Evolutionary conservation across 2,329 filamentous ascomycete genomes (phyloP), one percentile per base, ranked within the genome.

Genomic region (Sclerotinia borealis): DNA sequence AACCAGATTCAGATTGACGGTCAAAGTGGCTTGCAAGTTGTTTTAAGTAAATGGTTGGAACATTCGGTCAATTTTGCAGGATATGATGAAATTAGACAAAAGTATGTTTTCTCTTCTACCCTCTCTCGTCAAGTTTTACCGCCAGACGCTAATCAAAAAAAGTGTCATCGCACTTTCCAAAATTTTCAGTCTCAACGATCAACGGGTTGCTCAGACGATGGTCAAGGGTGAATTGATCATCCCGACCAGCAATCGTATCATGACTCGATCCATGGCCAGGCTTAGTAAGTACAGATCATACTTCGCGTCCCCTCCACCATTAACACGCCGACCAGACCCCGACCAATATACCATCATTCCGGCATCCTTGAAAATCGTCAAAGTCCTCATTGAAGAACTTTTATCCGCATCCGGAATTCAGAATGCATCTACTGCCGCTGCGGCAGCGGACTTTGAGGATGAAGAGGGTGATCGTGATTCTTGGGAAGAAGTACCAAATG

Each of bases 41-140:
- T 99, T 4, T 79, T 98, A 68, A 84, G 87, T 77, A 97, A 98
- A 77, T 99, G 95, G 95, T 81, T 99, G 1, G 95, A 98, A 78
- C 96, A 98, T 76, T 96, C 92, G 4, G 85, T 96, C 76, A 96
- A 90, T 76, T 99, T 99, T 77, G 92, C 92, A n/a, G 95, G 95
- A 15, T 99, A 97, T 71, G 93, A 98, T 71, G 93, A 97, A 76
- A 98, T 98, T 70, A 86, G 93, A 70, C 92, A 97, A 76, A 99
- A 98, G 90, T 93, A 80, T 76, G 87, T 80, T n/a, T 37, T 19
- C 3, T 13, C 10, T 41, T 25, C 27, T 9, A 2, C n/a, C 1
- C 15, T 11, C 34, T 27, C 11, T 51, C 37, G 8, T 37, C 31
- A 2, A 56, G 17, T 56, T 13, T n/a, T 6, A n/a, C 4, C 9